Evolutionary conservation across 2,329 filamentous ascomycete species (phyloP).

Genomic region (Lomentospora prolificans): DNA sequence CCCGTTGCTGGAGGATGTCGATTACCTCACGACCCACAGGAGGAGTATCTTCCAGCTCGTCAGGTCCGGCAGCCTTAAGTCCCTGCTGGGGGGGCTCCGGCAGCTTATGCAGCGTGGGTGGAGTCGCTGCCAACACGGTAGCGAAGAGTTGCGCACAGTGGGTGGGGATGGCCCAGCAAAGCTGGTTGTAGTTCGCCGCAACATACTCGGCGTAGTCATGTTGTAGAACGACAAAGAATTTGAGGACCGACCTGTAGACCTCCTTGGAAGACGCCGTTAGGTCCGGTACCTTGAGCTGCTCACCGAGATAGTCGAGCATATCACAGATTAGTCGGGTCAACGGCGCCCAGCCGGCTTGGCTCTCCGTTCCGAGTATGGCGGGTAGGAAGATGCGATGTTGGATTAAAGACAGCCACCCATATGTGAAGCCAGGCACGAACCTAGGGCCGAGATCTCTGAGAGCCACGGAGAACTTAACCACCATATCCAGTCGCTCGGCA

Average conservation of each 20-base stretch:
- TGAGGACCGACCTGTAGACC: slow-evolving; percentile 73
- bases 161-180: slow-evolving; percentile 72
- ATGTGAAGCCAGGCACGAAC: slow-evolving; percentile 72
- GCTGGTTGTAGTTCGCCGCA: slow-evolving; percentile 71
- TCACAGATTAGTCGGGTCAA: slow-evolving; percentile 66
- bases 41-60: slow-evolving; percentile 62
- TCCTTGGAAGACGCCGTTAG: slow-evolving; percentile 64
- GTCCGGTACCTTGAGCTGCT: slow-evolving; percentile 66
- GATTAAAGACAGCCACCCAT: slow-evolving; percentile 73
- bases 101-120: slow-evolving; percentile 58
- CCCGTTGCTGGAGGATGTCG: slow-evolving; percentile 40
- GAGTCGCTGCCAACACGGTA: slow-evolving; percentile 73
- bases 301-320: slow-evolving; percentile 64
- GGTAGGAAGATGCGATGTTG: slow-evolving; percentile 81
- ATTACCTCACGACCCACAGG: slow-evolving; percentile 54
- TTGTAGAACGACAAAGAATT: slow-evolving; percentile 74
- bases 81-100: slow-evolving; percentile 64
- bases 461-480: slow-evolving; percentile 60
- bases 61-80: slow-evolving; percentile 62
- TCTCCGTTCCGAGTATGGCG: slow-evolving; percentile 54
- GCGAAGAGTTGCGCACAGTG: slow-evolving; percentile 85
- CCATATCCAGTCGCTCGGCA: slow-evolving; percentile 57
- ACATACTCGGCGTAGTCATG: slow-evolving; percentile 95
- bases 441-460: slow-evolving; percentile 66
- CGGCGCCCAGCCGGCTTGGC: slow-evolving; percentile 58